Evolutionary conservation across 306 rosid species (phyloP).

Genomic region (Adenanthera pavonina): DNA sequence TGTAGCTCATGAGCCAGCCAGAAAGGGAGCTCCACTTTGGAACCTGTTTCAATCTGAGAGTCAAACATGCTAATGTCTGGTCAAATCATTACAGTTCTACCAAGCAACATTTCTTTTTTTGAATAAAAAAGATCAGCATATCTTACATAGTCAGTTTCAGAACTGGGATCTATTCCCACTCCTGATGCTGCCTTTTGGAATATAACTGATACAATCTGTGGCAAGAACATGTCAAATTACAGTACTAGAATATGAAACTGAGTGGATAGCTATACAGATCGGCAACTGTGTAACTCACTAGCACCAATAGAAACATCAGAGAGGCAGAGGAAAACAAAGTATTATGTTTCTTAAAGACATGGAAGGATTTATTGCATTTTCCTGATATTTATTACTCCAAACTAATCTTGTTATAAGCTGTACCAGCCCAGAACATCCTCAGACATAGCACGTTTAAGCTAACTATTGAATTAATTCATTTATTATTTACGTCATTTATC

Average conservation of each 20-base stretch:
- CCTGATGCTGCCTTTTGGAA: conserved; percentile 86
- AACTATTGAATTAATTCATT: not conserved
- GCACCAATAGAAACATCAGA: not conserved
- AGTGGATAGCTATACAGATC: not conserved
- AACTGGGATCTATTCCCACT: conserved; percentile 88
- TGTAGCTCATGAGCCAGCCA: conserved; percentile 95
- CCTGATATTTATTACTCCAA: conserved; percentile 4
- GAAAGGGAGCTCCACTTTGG: conserved; percentile 89
- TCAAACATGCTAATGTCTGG: conserved; percentile 43
- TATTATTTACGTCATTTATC: conserved; percentile 6
- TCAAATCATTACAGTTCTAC: conserved; percentile 35
- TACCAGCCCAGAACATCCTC: conserved; percentile 19
- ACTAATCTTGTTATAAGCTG: conserved; percentile 21
- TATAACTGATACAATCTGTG: conserved; percentile 67
- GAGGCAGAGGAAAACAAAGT: not conserved
- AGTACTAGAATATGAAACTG: conserved; percentile 30
- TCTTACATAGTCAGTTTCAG: conserved; percentile 76
- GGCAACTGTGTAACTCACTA: not conserved
- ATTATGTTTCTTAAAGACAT: not conserved
- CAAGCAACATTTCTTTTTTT: conserved; percentile 17
- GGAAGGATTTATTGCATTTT: not conserved
- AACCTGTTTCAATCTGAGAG: conserved; percentile 85
- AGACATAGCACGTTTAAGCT: conserved; percentile 8
- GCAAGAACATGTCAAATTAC: conserved; percentile 30
- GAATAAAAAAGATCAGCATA: conserved; percentile 21